These are phyloP conservation scores for Phytophthora podocarpi DNA, from an alignment of 352 stramenopile genomes.

Conservation along the genomic window DNA sequence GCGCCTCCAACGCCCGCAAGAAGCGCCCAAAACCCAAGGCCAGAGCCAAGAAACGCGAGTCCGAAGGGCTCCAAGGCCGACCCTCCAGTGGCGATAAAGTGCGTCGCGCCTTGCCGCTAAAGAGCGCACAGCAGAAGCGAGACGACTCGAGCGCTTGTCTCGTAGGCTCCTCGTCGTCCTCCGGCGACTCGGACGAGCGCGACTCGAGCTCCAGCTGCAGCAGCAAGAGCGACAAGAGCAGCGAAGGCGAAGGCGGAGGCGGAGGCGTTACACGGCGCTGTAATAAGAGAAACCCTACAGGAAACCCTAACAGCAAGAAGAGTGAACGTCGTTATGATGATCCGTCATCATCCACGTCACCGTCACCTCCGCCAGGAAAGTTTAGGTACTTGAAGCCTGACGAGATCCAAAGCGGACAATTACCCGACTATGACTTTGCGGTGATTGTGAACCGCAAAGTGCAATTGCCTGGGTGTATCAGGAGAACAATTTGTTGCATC, in stretches of 20 bases:
- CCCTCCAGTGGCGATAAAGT: slow-evolving; percentile 10
- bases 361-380: slow-evolving; percentile 35
- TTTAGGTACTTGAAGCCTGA: slow-evolving; percentile 86
- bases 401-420: slow-evolving; percentile 64
- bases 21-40: slow-evolving; percentile 12
- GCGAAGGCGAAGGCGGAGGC: slow-evolving; percentile 1
- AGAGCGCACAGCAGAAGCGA: slow-evolving; percentile 15
- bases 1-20: slow-evolving; percentile 1
- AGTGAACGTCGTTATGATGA: slow-evolving; percentile 13
- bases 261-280: slow-evolving; percentile 11
- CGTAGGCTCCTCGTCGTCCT: slow-evolving; percentile 40
- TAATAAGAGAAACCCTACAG: slow-evolving; percentile 14
- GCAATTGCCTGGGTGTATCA: slow-evolving; percentile 40
- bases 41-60: slow-evolving; percentile 17
- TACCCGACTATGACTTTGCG: slow-evolving; percentile 79
- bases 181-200: slow-evolving; percentile 30
- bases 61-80: slow-evolving; percentile 7
- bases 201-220: slow-evolving; percentile 30
- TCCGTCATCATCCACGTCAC: slow-evolving; percentile 40
- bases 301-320: slow-evolving; percentile 12
- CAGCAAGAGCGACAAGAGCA: slow-evolving; percentile 17
- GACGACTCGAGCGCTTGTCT: slow-evolving; percentile 72
- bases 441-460: slow-evolving; percentile 81
- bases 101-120: neutral
- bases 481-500: slow-evolving; percentile 29